Evolutionary conservation across 352 stramenopile species (phyloP), one percentile per base, ranked within the genome.

Genomic region (Phytophthora aleatoria): DNA sequence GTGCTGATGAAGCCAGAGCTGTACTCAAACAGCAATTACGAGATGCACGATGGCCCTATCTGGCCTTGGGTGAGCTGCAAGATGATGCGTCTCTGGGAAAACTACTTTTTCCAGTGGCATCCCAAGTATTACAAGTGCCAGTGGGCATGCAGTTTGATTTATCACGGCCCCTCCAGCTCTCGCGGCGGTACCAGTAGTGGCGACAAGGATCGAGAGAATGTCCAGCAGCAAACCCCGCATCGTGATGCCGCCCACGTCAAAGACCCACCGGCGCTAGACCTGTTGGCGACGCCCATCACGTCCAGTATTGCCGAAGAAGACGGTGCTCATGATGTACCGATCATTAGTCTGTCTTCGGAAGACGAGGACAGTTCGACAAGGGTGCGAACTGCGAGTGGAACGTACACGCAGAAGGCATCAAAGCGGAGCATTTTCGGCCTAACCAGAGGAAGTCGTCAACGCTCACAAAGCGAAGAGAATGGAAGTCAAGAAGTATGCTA

Each of bases 91-190:
- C 45, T 95, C 7, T 95, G 87, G 87, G 84, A 92, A 6, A 73
- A 77, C 35, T 95, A 94, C 50, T 95, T 93, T 50, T 90, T 95
- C 55, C 87, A 95, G 56, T 92, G 83, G 82, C 85, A 94, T 52
- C 83, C 85, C 7, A 91, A 92, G 67, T 94, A 85, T 66, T 79
- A 87, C 64, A 88, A 89, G 33, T 91, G 83, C 53, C 77, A 85
- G 28, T 93, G 85, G 83, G 78, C 83, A 1, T 82, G 79, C 43
- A 89, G 68, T 53, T 77, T 87, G 52, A 51, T 77, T 10, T 75
- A 81, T 38, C 66, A 76, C 35, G 64, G 57, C 3, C 61, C 61
- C 30, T 69, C 70, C 9, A 63, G 57, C 15, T 57, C 61, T 47
- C 50, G 55, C 24, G 58, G 42, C 24, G 61, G 57, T 50, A 47